Evolutionary conservation across 163 green algal genomes (phyloP).

Genomic region (Volvox carteri): DNA sequence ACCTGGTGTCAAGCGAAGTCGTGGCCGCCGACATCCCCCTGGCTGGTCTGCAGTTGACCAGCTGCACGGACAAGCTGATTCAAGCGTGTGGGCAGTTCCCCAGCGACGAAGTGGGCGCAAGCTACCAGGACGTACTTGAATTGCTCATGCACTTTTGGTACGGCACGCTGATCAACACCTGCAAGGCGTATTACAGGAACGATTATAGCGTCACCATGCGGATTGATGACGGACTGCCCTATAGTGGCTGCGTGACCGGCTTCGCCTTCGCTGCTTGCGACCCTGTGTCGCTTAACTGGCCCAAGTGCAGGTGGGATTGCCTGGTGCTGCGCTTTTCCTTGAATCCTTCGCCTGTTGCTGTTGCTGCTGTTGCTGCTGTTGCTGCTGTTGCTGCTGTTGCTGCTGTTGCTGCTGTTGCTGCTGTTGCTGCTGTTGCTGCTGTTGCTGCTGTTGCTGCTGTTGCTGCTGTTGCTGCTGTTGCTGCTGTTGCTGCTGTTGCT

Average conservation of each 20-base stretch:
- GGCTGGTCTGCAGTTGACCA: too few relatives aligned
- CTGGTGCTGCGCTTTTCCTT: too few relatives aligned
- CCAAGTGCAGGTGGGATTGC: conserved; percentile 41
- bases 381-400: too few relatives aligned
- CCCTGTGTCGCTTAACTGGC: not conserved
- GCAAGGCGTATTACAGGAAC: not conserved
- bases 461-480: too few relatives aligned
- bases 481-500: too few relatives aligned
- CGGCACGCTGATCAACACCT: not conserved
- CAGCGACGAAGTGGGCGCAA: not conserved
- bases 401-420: too few relatives aligned
- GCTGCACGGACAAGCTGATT: not conserved
- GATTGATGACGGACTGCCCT: not conserved
- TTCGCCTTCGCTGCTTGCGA: not conserved
- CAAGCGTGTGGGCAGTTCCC: not conserved
- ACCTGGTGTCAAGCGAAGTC: too few relatives aligned
- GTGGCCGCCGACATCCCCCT: too few relatives aligned
- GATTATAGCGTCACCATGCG: not conserved
- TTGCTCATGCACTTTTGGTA: not conserved
- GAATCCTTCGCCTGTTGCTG: too few relatives aligned
- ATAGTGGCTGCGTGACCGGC: not conserved
- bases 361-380: too few relatives aligned
- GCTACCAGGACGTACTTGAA: not conserved
- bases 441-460: too few relatives aligned
- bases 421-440: too few relatives aligned